Evolutionary conservation across 2,329 filamentous ascomycete species (phyloP).

Genomic region (Paecilomyces fulvus): DNA sequence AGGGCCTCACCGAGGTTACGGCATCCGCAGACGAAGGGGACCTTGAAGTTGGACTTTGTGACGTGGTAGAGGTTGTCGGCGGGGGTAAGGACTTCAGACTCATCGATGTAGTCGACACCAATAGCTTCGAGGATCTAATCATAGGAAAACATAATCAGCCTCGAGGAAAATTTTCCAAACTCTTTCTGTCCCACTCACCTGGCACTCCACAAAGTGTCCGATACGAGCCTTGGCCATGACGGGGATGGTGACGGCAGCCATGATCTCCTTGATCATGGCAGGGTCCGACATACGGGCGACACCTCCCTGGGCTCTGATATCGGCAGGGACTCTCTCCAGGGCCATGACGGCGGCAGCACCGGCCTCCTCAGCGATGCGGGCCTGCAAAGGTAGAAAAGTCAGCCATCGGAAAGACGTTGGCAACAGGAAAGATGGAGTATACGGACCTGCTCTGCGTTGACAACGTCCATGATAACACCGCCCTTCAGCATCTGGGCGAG

Average conservation of each 20-base stretch:
- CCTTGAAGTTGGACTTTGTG: slow-evolving; percentile 72
- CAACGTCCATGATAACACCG: slow-evolving; percentile 99
- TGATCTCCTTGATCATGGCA: slow-evolving; percentile 88
- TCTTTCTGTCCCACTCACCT: slow-evolving; percentile 39
- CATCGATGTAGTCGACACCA: slow-evolving; percentile 95
- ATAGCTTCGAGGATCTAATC: slow-evolving; percentile 81
- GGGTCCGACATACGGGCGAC: slow-evolving; percentile 97
- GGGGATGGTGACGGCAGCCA: slow-evolving; percentile 88
- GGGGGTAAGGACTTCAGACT: slow-evolving; percentile 93
- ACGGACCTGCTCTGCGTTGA: slow-evolving; percentile 70
- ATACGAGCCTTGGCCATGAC: slow-evolving; percentile 99
- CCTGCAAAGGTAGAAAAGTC: slow-evolving; percentile 39
- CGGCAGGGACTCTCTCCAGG: slow-evolving; percentile 90
- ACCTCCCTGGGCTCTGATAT: slow-evolving; percentile 86
- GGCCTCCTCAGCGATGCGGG: slow-evolving; percentile 93
- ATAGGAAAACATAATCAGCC: background rate
- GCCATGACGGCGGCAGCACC: slow-evolving; percentile 97
- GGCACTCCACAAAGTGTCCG: slow-evolving; percentile 96
- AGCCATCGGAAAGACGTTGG: slow-evolving; percentile 4
- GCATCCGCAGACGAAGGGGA: slow-evolving; percentile 95
- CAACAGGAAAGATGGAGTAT: background rate
- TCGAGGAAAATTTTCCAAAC: background rate
- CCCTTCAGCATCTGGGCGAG: slow-evolving; percentile 98
- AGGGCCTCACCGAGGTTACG: slow-evolving; percentile 89
- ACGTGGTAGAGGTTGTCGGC: slow-evolving; percentile 89